Evolutionary conservation across 1,139 yeast genomes (phyloP).

Genomic region (Oligophagozyma castellii): DNA sequence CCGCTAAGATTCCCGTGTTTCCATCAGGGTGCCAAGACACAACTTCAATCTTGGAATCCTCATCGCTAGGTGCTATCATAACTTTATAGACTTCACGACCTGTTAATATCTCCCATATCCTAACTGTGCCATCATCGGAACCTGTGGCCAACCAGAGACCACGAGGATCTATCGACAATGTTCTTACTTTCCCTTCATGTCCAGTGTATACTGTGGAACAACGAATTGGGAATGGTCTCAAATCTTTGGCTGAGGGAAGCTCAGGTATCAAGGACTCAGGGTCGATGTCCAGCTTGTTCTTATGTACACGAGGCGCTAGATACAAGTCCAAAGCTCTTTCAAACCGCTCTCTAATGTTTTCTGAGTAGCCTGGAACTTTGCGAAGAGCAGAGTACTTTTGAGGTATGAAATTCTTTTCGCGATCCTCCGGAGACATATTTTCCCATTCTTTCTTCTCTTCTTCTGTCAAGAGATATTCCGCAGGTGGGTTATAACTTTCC

Average conservation of each 20-base stretch:
- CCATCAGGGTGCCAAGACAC: slow-evolving; percentile 86
- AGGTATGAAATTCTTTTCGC: slow-evolving; percentile 71
- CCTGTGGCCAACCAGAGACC: slow-evolving; percentile 97
- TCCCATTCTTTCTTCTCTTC: slow-evolving; percentile 71
- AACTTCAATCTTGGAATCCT: slow-evolving; percentile 67
- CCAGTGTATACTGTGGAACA: slow-evolving; percentile 78
- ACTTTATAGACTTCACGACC: slow-evolving; percentile 83
- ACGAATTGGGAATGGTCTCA: slow-evolving; percentile 95
- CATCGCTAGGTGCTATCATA: slow-evolving; percentile 29
- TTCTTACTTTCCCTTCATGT: slow-evolving; percentile 70
- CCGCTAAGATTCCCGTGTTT: slow-evolving; percentile 63
- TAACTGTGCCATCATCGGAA: slow-evolving; percentile 91
- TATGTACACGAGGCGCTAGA: slow-evolving; percentile 92
- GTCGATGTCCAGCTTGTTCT: slow-evolving; percentile 80
- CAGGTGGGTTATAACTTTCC: slow-evolving; percentile 96
- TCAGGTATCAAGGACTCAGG: slow-evolving; percentile 95
- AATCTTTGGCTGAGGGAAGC: slow-evolving; percentile 90
- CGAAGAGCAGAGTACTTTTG: slow-evolving; percentile 71
- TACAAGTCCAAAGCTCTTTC: slow-evolving; percentile 90
- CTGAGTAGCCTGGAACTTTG: slow-evolving; percentile 87
- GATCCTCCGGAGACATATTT: slow-evolving; percentile 57
- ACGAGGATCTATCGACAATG: slow-evolving; percentile 71
- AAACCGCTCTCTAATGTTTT: slow-evolving; percentile 75
- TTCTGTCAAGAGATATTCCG: slow-evolving; percentile 68
- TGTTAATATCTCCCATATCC: slow-evolving; percentile 90